Evolutionary conservation across 257 asterid species (phyloP).

Genomic region (Solanum pinnatisectum): DNA sequence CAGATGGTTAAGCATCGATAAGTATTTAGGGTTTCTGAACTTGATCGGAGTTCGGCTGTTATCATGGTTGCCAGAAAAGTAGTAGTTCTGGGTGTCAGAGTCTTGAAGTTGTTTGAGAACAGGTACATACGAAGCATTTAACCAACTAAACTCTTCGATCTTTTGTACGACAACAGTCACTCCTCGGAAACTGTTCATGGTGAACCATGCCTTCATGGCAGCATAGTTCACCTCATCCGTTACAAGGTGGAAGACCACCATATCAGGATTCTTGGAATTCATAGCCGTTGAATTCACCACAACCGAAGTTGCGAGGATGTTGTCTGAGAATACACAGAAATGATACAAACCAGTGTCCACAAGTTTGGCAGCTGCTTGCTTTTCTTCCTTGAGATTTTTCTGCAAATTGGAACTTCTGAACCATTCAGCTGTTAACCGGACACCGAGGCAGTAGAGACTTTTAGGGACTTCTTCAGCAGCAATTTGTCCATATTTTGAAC

Average conservation of each 20-base stretch:
- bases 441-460: constrained; percentile 38
- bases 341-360: constrained; percentile 26
- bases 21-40: constrained; percentile 37
- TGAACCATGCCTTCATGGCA: constrained; percentile 45
- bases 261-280: constrained; percentile 25
- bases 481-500: constrained; percentile 39
- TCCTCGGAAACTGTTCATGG: constrained; percentile 31
- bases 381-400: constrained; percentile 11
- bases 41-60: constrained; percentile 31
- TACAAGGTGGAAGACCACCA: constrained; percentile 31
- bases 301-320: constrained; percentile 39
- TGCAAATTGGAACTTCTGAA: constrained; percentile 21
- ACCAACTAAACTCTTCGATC: constrained; percentile 35
- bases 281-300: constrained; percentile 37
- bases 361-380: constrained; percentile 15
- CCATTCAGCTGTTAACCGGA: constrained; percentile 36
- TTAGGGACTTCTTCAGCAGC: constrained; percentile 48
- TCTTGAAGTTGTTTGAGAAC: constrained; percentile 44
- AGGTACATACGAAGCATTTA: constrained; percentile 36
- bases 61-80: constrained; percentile 27
- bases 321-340: constrained; percentile 42
- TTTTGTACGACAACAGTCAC: constrained; percentile 34
- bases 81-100: constrained; percentile 28
- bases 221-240: constrained; percentile 43
- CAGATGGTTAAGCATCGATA: constrained; percentile 43